Base-by-base conservation (phyloP, 2,329 filamentous ascomycete genomes). In the Cercospora sp. region DNA sequence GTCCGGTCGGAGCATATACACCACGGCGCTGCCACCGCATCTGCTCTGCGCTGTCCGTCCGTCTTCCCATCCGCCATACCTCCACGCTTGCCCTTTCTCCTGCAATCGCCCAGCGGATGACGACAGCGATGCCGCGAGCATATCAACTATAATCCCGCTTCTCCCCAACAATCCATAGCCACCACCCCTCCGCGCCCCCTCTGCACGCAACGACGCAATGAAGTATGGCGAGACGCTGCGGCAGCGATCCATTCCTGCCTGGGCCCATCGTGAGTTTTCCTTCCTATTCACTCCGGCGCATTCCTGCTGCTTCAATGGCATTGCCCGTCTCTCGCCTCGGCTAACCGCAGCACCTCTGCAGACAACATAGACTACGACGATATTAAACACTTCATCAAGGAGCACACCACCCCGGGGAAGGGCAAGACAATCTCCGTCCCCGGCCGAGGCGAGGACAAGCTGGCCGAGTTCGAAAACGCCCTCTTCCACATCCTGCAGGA, bases 291-390 rank as follows among this genome's bases (percentile, higher is more conserved):
- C 9, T n/a, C 26, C 57, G 20, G 48, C 53, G 13, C 53, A 58
- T 30, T 58, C 53, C 53, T 58, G 23, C 53, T 33, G 53, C 53
- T 58, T n/a, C 23, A 28, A 28, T 57, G 23, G 16, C 26, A 7
- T 16, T 40, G 5, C 16, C 6, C 8, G 4, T 3, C 23, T 57
- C 53, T 26, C 2, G 13, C 26, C 53, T 30, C 62, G 33, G 42
- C 67, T 69, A 42, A 42, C 36, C 63, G 67, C 65, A 45, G 60
- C 31, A 63, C 59, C 16, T 63, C 48, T 48, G 36, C 78, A 92
- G 90, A 94, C 78, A 95, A 96, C 80, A 88, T 96, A 80, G 92
- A 95, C 79, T 96, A 96, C 84, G 92, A 94, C 78, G 91, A 91
- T 60, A 86, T 96, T 71, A 96, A 96, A 80, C 86, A 91, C 78